Evolutionary conservation across 805 yeast genomes (phyloP).

Genomic region (Hanseniaspora singularis): DNA sequence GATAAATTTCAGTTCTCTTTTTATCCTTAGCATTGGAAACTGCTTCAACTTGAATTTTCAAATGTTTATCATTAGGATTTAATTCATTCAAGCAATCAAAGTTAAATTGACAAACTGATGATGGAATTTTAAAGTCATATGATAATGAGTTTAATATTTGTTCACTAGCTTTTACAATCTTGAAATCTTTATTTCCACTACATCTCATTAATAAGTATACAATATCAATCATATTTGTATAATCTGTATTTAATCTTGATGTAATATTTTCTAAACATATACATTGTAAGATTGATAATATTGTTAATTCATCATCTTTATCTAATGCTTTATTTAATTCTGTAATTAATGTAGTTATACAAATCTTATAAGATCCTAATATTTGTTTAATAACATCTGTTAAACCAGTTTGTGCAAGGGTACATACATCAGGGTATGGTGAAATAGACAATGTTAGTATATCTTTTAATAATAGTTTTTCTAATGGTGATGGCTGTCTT

Average conservation of each 20-base stretch:
- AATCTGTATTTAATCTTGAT: constrained; percentile 47
- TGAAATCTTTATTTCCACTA: constrained; percentile 46
- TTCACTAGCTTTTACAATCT: constrained; percentile 35
- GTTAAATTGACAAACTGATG: constrained; percentile 43
- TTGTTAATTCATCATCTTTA: constrained; percentile 38
- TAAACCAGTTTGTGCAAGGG: constrained; percentile 56
- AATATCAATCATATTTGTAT: constrained; percentile 37
- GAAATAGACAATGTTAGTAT: constrained; percentile 55
- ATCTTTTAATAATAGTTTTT: constrained; percentile 50
- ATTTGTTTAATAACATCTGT: constrained; percentile 59
- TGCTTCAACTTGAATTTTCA: constrained; percentile 47
- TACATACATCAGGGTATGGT: constrained; percentile 54
- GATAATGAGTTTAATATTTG: constrained; percentile 36
- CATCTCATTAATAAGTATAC: constrained; percentile 37
- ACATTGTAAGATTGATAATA: constrained; percentile 53
- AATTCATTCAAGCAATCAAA: constrained; percentile 28
- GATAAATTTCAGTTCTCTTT: constrained; percentile 38
- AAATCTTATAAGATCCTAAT: constrained; percentile 48
- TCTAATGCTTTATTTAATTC: constrained; percentile 40
- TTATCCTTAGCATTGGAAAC: constrained; percentile 51
- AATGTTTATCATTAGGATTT: constrained; percentile 48
- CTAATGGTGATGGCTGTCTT: constrained; percentile 56
- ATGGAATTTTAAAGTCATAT: constrained; percentile 37
- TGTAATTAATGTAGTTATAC: constrained; percentile 40
- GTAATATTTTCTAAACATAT: constrained; percentile 48